Conservation (phyloP, 176 grass and related monocot species). For the Zea luxurians region DNA sequence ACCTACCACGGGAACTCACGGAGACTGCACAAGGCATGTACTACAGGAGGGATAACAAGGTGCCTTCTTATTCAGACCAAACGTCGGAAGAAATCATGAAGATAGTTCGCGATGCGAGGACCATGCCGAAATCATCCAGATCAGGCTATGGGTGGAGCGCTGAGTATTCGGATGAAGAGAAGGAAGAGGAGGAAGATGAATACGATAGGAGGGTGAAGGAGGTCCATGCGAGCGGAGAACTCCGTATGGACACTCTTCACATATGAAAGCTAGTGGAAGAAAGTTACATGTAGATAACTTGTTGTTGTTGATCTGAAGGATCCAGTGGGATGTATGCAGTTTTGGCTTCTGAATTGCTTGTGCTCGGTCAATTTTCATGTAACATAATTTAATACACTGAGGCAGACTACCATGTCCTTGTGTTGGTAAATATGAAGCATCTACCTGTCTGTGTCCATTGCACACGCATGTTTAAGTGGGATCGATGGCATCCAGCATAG, state of each 20-base stretch:
- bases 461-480: background rate
- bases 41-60: constrained; percentile 72
- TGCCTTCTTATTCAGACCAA: constrained; percentile 78
- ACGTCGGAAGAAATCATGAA: constrained; percentile 76
- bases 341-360: constrained; percentile 47
- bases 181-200: constrained; percentile 53
- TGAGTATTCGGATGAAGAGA: constrained; percentile 66
- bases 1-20: constrained; percentile 86
- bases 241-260: constrained; percentile 54
- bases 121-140: constrained; percentile 55
- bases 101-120: constrained; percentile 78
- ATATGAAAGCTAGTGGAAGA: constrained; percentile 47
- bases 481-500: background rate
- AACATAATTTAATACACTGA: constrained; percentile 35
- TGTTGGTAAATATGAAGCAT: constrained; percentile 33
- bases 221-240: constrained; percentile 70
- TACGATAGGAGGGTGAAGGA: constrained; percentile 83
- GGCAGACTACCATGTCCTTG: constrained; percentile 18
- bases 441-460: background rate
- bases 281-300: constrained; percentile 43
- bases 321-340: constrained; percentile 44
- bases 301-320: constrained; percentile 18
- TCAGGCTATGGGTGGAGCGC: constrained; percentile 54
- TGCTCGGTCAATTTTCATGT: constrained; percentile 42
- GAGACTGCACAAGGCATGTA: constrained; percentile 70